Conservation (phyloP, 768 basidiomycete species). For the Kwoniella heveanensis region DNA sequence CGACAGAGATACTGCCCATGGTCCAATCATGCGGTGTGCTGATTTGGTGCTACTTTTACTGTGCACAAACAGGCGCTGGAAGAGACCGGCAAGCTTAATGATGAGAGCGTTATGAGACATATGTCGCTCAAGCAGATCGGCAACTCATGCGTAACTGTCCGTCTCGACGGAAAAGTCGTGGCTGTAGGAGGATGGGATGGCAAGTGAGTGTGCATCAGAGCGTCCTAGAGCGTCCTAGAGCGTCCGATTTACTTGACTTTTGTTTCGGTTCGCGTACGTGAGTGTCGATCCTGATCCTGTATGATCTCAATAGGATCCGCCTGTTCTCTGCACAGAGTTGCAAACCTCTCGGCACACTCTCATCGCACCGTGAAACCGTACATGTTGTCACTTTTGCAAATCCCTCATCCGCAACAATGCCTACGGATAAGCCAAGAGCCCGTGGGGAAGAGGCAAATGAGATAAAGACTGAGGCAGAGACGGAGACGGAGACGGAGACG, state of each 20-base stretch:
- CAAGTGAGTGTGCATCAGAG: constrained; percentile 65
- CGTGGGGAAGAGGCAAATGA: too few relatives aligned
- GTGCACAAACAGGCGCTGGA: background rate
- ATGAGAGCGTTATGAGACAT: constrained; percentile 47
- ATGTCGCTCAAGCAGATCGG: constrained; percentile 76
- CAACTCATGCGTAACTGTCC: constrained; percentile 74
- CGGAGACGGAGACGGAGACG: constrained; percentile 10
- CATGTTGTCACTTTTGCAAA: constrained; percentile 74
- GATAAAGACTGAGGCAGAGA: too few relatives aligned
- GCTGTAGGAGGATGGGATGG: constrained; percentile 96
- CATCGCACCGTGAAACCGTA: constrained; percentile 76
- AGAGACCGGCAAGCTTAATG: constrained; percentile 42
- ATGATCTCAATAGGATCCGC: constrained; percentile 63
- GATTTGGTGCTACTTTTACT: too few relatives aligned
- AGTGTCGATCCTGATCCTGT: background rate
- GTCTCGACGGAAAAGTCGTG: constrained; percentile 73
- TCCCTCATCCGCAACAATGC: background rate
- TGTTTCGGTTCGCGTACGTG: too few relatives aligned
- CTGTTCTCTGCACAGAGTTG: constrained; percentile 78
- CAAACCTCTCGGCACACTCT: constrained; percentile 79
- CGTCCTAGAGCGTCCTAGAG: too few relatives aligned
- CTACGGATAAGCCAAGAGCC: too few relatives aligned
- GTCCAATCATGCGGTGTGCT: too few relatives aligned
- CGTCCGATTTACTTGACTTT: too few relatives aligned
- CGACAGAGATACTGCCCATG: too few relatives aligned